phyloP scores from a whole-genome alignment of 169 alveolate species.

The Plasmodium vinckei region DNA sequence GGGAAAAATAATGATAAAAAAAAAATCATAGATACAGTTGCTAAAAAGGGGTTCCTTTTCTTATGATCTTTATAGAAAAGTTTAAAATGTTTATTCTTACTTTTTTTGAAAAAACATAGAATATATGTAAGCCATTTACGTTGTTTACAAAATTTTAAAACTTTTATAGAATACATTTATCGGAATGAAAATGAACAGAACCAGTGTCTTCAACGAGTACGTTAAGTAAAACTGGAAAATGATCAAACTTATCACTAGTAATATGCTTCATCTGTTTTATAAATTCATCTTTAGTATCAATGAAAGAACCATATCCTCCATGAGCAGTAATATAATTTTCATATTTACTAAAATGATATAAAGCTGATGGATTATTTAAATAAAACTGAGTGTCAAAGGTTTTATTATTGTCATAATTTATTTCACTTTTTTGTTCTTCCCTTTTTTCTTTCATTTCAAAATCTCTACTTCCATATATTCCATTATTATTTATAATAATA shows the following conservation, averaged over 20 bases:
- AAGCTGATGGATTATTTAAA: slow-evolving; percentile 58
- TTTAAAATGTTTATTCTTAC: no score
- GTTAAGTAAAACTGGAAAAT: slow-evolving; percentile 52
- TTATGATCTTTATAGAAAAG: no score
- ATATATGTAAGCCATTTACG: no score
- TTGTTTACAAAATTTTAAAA: no score
- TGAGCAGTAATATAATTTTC: slow-evolving; percentile 66
- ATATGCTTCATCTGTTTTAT: slow-evolving; percentile 35
- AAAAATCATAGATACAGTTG: no score
- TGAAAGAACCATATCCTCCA: slow-evolving; percentile 69
- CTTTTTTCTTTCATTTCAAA: slow-evolving; percentile 5
- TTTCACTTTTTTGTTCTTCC: not conserved
- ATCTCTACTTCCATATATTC: slow-evolving; percentile 67
- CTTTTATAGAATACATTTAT: slow-evolving; percentile 29
- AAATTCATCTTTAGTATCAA: slow-evolving; percentile 49
- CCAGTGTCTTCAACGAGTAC: slow-evolving; percentile 41
- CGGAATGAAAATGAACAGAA: slow-evolving; percentile 33
- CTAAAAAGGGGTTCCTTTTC: no score
- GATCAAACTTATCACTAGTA: slow-evolving; percentile 20
- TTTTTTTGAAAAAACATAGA: no score
- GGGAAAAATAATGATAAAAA: no score
- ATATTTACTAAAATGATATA: slow-evolving; percentile 53
- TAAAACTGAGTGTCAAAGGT: slow-evolving; percentile 4
- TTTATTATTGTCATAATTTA: not conserved
- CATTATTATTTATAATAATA: slow-evolving; percentile 65